A percentile compares a stretch with the other conserved stretches of the same genome.
Evolutionary conservation across 2,329 filamentous ascomycete species (phyloP).

Genomic region (Colletotrichum sp.): DNA sequence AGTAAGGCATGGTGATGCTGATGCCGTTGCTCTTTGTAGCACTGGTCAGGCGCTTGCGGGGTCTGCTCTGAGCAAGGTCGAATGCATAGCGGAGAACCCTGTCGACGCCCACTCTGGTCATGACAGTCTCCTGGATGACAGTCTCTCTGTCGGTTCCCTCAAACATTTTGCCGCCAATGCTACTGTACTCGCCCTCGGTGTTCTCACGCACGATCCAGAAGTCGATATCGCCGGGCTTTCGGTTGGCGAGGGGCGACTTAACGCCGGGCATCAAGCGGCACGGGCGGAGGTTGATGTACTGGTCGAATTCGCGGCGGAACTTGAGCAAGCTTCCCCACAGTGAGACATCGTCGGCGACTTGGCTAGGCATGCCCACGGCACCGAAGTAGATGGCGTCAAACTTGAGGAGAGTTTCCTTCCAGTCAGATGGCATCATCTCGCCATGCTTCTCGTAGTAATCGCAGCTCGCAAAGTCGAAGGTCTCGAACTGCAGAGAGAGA

Average conservation of each 20-base stretch:
- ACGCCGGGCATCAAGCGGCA: conserved; percentile 66
- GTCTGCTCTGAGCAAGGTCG: conserved; percentile 61
- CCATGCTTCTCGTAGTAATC: conserved; percentile 52
- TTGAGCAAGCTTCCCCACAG: conserved; percentile 69
- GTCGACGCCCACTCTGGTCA: conserved; percentile 64
- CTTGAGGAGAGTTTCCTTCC: conserved; percentile 36
- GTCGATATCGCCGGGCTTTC: conserved; percentile 60
- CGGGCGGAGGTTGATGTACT: conserved; percentile 71
- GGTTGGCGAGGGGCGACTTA: conserved; percentile 58
- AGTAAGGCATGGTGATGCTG: conserved; percentile 71
- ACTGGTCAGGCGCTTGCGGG: conserved; percentile 63
- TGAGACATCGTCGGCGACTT: conserved; percentile 68
- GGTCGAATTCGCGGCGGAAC: conserved; percentile 68
- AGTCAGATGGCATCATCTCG: conserved; percentile 45
- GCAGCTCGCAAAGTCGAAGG: conserved; percentile 71
- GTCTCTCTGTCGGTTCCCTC: conserved; percentile 62
- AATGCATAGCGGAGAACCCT: conserved; percentile 69
- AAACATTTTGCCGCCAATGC: conserved; percentile 68
- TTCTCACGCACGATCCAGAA: conserved; percentile 74
- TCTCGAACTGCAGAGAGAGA: conserved; percentile 62
- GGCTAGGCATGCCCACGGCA: conserved; percentile 63
- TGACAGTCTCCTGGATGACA: conserved; percentile 68
- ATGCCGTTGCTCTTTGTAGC: conserved; percentile 72
- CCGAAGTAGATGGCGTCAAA: conserved; percentile 69
- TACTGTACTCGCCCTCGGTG: conserved; percentile 70